phyloP scores from a whole-genome alignment of 176 grass and related monocot species.

The Typha latifolia region DNA sequence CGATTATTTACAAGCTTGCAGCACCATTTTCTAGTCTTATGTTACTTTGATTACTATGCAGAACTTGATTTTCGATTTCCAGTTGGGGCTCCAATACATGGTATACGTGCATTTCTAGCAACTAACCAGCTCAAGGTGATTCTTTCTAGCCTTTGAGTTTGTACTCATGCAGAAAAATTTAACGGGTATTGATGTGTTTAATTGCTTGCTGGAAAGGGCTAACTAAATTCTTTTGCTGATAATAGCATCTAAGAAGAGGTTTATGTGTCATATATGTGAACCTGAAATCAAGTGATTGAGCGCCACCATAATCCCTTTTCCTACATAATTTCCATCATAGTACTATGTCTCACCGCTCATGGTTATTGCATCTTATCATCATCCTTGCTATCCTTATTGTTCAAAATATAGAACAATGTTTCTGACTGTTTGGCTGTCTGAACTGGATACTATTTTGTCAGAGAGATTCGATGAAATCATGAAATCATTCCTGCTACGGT shows the following conservation, averaged over 20 bases:
- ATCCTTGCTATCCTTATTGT: neutral
- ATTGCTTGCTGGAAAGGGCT: neutral
- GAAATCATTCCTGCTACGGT: too few relatives aligned
- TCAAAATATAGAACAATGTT: neutral
- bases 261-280: too few relatives aligned
- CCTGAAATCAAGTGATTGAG: neutral
- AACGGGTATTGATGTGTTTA: neutral
- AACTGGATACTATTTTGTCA: too few relatives aligned
- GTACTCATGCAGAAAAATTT: neutral
- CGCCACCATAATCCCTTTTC: neutral
- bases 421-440: neutral
- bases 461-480: too few relatives aligned
- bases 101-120: conserved; percentile 82
- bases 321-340: neutral
- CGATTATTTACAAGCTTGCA: neutral
- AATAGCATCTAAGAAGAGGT: too few relatives aligned
- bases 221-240: too few relatives aligned
- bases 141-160: conserved; percentile 3
- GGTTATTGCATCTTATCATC: neutral
- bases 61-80: conserved; percentile 98
- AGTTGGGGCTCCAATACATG: conserved; percentile 88
- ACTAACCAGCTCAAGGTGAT: conserved; percentile 93
- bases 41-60: conserved; percentile 30
- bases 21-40: neutral
- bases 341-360: neutral